Evolutionary conservation across 1,284 basidiomycete species (phyloP).

Genomic region (Ustilago xerochloae): DNA sequence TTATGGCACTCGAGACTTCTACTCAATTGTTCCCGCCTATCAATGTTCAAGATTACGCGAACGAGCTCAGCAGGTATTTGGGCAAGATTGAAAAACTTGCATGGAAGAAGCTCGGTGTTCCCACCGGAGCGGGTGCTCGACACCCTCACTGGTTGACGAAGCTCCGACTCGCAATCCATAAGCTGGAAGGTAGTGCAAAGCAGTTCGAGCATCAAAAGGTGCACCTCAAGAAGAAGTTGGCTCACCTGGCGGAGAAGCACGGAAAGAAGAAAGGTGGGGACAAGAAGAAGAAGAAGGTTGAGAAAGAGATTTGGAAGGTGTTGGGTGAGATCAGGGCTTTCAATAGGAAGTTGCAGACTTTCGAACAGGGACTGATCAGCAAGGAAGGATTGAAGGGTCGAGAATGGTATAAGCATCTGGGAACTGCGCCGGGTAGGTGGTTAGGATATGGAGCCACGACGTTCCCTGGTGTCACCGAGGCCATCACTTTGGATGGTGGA

Average conservation of each 20-base stretch:
- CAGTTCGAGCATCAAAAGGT: constrained; percentile 28
- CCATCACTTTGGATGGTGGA: constrained; percentile 65
- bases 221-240: constrained; percentile 23
- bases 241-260: constrained; percentile 9
- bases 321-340: constrained; percentile 75
- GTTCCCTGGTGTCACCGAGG: constrained; percentile 82
- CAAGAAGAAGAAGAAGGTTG: constrained; percentile 20
- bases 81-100: constrained; percentile 39
- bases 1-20: constrained; percentile 74
- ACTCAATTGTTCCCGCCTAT: constrained; percentile 76
- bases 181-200: constrained; percentile 21
- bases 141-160: constrained; percentile 21
- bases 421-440: constrained; percentile 89
- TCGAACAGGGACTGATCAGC: constrained; percentile 87
- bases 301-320: constrained; percentile 69
- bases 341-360: constrained; percentile 79
- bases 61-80: constrained; percentile 50
- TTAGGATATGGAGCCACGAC: constrained; percentile 87
- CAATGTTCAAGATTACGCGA: constrained; percentile 74
- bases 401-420: constrained; percentile 87
- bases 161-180: constrained; percentile 24
- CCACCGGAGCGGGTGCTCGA: not conserved
- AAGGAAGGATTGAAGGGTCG: constrained; percentile 75
- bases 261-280: not conserved
- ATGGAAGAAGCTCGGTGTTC: constrained; percentile 21